These are phyloP conservation scores for Apiotrichum domesticum DNA, from an alignment of 1,284 basidiomycete species.

Conservation along the genomic window DNA sequence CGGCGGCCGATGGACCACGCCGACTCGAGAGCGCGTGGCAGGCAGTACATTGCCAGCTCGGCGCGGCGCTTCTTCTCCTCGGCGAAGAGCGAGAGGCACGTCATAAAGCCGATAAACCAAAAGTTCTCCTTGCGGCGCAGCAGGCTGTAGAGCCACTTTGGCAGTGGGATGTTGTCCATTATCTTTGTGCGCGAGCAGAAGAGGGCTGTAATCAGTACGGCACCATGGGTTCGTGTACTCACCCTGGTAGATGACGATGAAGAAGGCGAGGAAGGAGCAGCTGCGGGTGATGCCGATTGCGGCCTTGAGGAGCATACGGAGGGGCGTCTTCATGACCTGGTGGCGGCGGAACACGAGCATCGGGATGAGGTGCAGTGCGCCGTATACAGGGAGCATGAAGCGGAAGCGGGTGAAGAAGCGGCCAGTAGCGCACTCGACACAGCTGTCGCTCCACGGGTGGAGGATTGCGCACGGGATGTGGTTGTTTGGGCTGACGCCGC, in stretches of 20 bases:
- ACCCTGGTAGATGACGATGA: constrained; percentile 82
- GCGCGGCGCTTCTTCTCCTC: constrained; percentile 61
- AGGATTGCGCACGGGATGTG: constrained; percentile 61
- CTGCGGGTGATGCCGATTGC: constrained; percentile 71
- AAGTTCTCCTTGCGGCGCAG: constrained; percentile 65
- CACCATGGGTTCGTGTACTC: constrained; percentile 28
- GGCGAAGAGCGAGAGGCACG: constrained; percentile 73
- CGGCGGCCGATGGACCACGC: constrained; percentile 75
- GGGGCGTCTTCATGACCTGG: constrained; percentile 53
- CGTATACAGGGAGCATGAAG: constrained; percentile 75
- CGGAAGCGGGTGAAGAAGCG: constrained; percentile 72
- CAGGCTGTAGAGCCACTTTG: constrained; percentile 51
- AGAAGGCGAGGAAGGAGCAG: constrained; percentile 79
- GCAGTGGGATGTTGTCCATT: constrained; percentile 52
- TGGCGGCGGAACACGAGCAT: constrained; percentile 64
- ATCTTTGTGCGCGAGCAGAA: constrained; percentile 60
- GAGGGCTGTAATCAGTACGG: constrained; percentile 28
- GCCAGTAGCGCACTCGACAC: constrained; percentile 60
- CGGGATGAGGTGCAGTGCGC: constrained; percentile 85
- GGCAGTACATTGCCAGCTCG: constrained; percentile 75
- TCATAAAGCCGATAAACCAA: constrained; percentile 68
- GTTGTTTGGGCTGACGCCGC: constrained; percentile 21
- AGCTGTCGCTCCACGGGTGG: constrained; percentile 73
- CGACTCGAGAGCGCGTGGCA: constrained; percentile 85
- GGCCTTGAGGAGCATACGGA: constrained; percentile 59